phyloP scores from a whole-genome alignment of 352 stramenopile genomes.

The Globisporangium iwayamae region DNA sequence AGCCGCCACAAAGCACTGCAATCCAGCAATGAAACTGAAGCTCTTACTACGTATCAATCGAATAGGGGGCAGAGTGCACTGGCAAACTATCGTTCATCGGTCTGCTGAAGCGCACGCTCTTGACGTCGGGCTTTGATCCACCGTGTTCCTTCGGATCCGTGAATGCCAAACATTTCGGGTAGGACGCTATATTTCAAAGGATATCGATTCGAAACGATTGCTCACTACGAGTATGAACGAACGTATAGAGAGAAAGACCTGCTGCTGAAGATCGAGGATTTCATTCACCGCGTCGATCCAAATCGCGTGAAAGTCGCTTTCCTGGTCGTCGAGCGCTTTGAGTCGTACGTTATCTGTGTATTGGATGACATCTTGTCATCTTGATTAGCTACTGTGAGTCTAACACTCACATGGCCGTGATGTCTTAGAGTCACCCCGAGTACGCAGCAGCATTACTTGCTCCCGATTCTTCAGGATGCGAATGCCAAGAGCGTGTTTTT shows the following conservation, averaged over 20 bases:
- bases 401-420: no score
- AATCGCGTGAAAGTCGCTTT: constrained; percentile 26
- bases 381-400: no score
- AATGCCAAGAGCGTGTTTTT: constrained; percentile 60
- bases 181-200: constrained; percentile 11
- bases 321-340: constrained; percentile 56
- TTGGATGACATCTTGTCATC: no score
- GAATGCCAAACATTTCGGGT: constrained; percentile 39
- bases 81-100: constrained; percentile 53
- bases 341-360: constrained; percentile 26
- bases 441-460: constrained; percentile 62
- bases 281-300: constrained; percentile 22
- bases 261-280: constrained; percentile 32
- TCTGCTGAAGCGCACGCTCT: constrained; percentile 33
- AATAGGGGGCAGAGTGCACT: constrained; percentile 38
- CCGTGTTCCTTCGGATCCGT: constrained; percentile 31
- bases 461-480: constrained; percentile 36
- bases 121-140: constrained; percentile 15
- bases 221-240: neutral
- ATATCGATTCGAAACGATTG: neutral
- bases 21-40: neutral
- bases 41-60: no score
- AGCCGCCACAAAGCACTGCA: neutral
- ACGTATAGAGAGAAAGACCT: constrained; percentile 38
- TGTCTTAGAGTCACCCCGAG: constrained; percentile 32